These are phyloP conservation scores for Alternaria panax DNA, from an alignment of 2,329 filamentous ascomycete species.

Conservation along the genomic window DNA sequence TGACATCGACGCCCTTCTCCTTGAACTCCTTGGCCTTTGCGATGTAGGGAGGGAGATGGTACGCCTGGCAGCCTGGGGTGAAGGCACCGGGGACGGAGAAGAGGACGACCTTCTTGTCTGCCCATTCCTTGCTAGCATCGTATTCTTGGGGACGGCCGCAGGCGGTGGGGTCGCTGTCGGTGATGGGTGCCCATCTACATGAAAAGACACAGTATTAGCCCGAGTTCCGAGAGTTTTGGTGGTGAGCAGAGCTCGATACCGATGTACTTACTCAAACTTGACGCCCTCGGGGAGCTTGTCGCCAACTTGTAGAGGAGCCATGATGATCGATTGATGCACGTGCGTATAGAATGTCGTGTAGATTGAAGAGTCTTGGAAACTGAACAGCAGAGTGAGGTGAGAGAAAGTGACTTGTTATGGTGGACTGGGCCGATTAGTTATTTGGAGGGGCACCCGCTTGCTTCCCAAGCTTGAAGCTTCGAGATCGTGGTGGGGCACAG, in stretches of 20 bases:
- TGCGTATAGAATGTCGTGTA: background rate
- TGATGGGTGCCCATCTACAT: conserved; percentile 76
- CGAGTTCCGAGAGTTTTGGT: background rate
- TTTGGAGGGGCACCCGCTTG: conserved; percentile 21
- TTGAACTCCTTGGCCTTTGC: conserved; percentile 74
- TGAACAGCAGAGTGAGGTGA: background rate
- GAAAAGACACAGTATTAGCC: conserved; percentile 2
- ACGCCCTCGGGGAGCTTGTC: conserved; percentile 84
- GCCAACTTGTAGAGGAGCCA: conserved; percentile 77
- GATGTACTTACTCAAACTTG: conserved; percentile 70
- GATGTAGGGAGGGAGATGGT: conserved; percentile 83
- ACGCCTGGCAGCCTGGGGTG: conserved; percentile 83
- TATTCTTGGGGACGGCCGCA: conserved; percentile 82
- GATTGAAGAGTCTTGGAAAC: background rate
- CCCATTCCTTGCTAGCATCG: conserved; percentile 79
- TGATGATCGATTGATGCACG: conserved; percentile 42
- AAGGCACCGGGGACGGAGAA: conserved; percentile 78
- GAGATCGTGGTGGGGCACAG: conserved; percentile 22
- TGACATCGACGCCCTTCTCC: conserved; percentile 81
- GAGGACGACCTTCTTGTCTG: conserved; percentile 74
- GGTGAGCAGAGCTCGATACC: background rate
- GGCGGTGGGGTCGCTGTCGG: conserved; percentile 72
- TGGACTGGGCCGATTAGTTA: background rate
- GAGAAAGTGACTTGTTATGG: background rate
- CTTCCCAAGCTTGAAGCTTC: conserved; percentile 28